Percentiles rank a stretch among this genome's conserved stretches.
Evolutionary conservation across 345 rosid species (phyloP).

Genomic region (Sisymbrium irio): DNA sequence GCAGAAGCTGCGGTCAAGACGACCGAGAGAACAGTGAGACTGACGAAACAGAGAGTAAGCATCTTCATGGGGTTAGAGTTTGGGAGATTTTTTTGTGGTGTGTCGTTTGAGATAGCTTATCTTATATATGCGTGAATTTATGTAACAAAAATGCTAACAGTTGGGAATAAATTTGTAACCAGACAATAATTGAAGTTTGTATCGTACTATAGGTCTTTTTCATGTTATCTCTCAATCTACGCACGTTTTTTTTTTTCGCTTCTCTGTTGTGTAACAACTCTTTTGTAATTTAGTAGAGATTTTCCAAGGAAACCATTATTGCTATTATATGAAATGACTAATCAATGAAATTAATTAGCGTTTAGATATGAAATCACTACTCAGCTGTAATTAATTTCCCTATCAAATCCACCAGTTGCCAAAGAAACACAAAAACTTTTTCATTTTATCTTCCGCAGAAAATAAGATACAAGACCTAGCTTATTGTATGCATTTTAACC

Average conservation of each 20-base stretch:
- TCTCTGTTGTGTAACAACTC: neutral
- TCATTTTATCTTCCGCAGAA: too few relatives aligned
- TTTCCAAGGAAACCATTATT: neutral
- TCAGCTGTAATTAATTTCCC: too few relatives aligned
- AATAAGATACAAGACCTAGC: neutral
- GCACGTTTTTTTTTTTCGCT: neutral
- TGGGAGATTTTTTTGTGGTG: neutral
- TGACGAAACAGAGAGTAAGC: constrained; percentile 16
- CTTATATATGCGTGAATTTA: neutral
- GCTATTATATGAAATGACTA: neutral
- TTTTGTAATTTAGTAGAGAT: constrained; percentile 1
- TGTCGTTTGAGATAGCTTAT: constrained; percentile 3
- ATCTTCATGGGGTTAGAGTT: constrained; percentile 3
- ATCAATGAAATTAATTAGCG: neutral
- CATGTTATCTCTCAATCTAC: neutral
- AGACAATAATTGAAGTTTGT: neutral
- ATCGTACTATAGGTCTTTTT: neutral
- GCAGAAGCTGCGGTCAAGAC: constrained; percentile 11
- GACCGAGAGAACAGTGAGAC: constrained; percentile 8
- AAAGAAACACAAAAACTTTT: too few relatives aligned
- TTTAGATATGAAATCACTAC: neutral
- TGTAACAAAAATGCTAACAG: constrained; percentile 1
- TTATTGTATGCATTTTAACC: neutral
- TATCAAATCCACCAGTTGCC: too few relatives aligned
- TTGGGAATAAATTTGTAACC: neutral